phyloP scores from a whole-genome alignment of 306 rosid species.

The Medicago arabica region DNA sequence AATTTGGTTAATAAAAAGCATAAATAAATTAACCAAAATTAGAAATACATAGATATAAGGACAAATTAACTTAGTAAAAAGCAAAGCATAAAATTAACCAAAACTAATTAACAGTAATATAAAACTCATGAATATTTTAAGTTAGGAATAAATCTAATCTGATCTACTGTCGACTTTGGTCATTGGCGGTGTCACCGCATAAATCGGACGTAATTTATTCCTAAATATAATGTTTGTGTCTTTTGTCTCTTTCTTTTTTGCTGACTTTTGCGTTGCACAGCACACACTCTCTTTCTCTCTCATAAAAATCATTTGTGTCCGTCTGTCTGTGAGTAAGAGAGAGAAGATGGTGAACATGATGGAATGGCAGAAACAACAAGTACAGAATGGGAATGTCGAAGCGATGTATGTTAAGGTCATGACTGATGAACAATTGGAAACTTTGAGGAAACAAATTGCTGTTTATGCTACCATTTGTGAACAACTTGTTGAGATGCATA shows the following conservation, averaged over 20 bases:
- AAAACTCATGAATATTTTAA: not conserved
- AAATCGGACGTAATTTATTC: constrained; percentile 11
- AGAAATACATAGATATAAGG: too few relatives aligned
- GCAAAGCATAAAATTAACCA: too few relatives aligned
- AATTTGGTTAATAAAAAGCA: too few relatives aligned
- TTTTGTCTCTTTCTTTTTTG: constrained; percentile 41
- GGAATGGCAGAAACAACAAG: constrained; percentile 72
- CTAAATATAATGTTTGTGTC: constrained; percentile 15
- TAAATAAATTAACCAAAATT: too few relatives aligned
- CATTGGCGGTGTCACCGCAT: constrained; percentile 20
- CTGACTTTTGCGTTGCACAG: constrained; percentile 21
- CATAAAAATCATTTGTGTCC: not conserved
- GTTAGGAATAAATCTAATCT: not conserved
- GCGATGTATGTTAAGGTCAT: constrained; percentile 80
- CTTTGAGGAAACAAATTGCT: constrained; percentile 85
- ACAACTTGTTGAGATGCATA: constrained; percentile 87
- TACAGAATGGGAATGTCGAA: constrained; percentile 45
- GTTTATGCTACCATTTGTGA: constrained; percentile 83
- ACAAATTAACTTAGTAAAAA: too few relatives aligned
- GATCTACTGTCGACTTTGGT: constrained; percentile 1
- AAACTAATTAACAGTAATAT: too few relatives aligned
- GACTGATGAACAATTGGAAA: constrained; percentile 96
- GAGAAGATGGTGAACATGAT: constrained; percentile 49
- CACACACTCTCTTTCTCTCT: not conserved
- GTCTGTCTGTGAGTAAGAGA: too few relatives aligned